phyloP scores from a whole-genome alignment of 1,139 yeast genomes.

The Suhomyces chickasaworum region DNA sequence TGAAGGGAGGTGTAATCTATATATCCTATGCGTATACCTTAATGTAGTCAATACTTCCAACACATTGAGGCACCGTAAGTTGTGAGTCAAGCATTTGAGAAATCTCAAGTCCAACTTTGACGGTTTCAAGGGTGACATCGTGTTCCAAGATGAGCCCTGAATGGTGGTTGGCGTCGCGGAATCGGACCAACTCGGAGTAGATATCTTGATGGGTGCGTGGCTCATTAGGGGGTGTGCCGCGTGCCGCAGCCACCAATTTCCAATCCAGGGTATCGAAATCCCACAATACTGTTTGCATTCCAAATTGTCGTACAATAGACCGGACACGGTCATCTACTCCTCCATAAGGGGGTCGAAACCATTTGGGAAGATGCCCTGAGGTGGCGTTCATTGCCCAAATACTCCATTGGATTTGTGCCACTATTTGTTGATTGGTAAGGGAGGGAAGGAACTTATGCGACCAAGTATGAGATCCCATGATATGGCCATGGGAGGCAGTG shows the following conservation, averaged over 20 bases:
- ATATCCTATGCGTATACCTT: constrained; percentile 23
- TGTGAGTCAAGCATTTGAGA: constrained; percentile 49
- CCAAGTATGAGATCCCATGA: constrained; percentile 92
- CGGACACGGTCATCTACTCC: constrained; percentile 88
- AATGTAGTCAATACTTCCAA: constrained; percentile 57
- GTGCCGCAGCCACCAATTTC: constrained; percentile 51
- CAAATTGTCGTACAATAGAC: constrained; percentile 77
- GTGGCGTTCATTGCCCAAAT: constrained; percentile 99
- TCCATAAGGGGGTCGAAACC: constrained; percentile 97
- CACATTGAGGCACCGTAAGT: constrained; percentile 83
- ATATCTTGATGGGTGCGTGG: constrained; percentile 52
- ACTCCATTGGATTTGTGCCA: constrained; percentile 93
- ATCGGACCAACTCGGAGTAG: constrained; percentile 52
- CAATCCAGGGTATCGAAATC: constrained; percentile 91
- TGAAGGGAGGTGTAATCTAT: not conserved
- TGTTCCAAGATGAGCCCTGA: constrained; percentile 80
- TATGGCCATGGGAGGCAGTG: constrained; percentile 64
- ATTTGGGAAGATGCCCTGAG: constrained; percentile 81
- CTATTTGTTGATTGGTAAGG: constrained; percentile 72
- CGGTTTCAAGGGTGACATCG: constrained; percentile 70
- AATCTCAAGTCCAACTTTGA: constrained; percentile 65
- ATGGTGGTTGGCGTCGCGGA: constrained; percentile 45
- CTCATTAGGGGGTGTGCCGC: constrained; percentile 7
- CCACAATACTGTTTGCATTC: constrained; percentile 88
- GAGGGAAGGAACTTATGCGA: constrained; percentile 83